A percentile compares a stretch with the other conserved stretches of the same genome.
Conservation (phyloP, 768 basidiomycete species). For the Mycena kentingensis region DNA sequence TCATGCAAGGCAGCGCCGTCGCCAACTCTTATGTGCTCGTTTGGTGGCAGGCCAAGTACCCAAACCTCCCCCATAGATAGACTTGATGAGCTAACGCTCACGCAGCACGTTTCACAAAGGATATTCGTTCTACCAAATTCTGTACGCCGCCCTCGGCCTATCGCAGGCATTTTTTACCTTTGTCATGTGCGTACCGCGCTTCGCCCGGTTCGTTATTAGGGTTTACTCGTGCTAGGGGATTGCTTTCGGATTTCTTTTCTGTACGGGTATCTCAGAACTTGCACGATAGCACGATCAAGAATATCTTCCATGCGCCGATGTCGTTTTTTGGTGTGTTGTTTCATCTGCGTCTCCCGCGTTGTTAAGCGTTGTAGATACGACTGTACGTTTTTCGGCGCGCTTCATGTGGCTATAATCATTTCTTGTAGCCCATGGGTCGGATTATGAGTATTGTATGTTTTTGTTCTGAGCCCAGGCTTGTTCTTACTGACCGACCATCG, state of each 20-base stretch:
- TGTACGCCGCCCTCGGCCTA: slow-evolving; percentile 65
- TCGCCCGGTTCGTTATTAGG: slow-evolving; percentile 56
- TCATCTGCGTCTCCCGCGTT: not conserved
- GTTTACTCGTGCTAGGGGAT: slow-evolving; percentile 53
- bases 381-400: not conserved
- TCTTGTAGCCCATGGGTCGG: slow-evolving; percentile 60
- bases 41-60: slow-evolving; percentile 68
- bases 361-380: slow-evolving; percentile 14
- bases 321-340: slow-evolving; percentile 7
- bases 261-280: not conserved
- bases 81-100: not conserved
- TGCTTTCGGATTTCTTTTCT: slow-evolving; percentile 51
- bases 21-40: slow-evolving; percentile 67
- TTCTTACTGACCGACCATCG: not conserved
- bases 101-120: slow-evolving; percentile 50
- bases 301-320: slow-evolving; percentile 8
- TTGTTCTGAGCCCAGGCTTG: too few relatives aligned
- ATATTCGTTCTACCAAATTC: slow-evolving; percentile 61
- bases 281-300: not conserved
- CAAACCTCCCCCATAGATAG: not conserved
- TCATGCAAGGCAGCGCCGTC: slow-evolving; percentile 65
- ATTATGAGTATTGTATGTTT: slow-evolving; percentile 47
- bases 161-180: slow-evolving; percentile 59
- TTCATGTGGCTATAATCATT: not conserved
- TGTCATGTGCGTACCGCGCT: slow-evolving; percentile 46